Evolutionary conservation across 371 early-diverging fungal genomes (phyloP), one percentile per base, ranked within the genome.

Genomic region (Batrachochytrium dendrobatidis): DNA sequence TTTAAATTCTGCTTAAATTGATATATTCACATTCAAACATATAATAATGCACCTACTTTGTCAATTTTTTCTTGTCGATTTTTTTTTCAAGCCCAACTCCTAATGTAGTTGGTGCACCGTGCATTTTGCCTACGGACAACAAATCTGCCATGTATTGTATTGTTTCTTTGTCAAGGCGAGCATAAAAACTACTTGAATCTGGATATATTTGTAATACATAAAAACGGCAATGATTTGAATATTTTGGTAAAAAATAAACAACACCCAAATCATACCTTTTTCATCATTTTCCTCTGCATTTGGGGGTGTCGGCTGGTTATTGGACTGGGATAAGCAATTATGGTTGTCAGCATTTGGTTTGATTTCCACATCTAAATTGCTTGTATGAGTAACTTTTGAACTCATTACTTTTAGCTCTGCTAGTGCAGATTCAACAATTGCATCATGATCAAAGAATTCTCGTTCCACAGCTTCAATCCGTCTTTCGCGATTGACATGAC

Each of bases 111-210:
- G 70, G 70, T 17, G 66, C 65, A 20, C 64, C 70, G 49, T 56
- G 67, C 7, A 55, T 51, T 34, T 70, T 70, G 39, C 65, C 67
- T 22, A 51, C 64, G 29, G 67, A 53, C 5, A 70, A 51, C 56
- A 70, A 59, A 6, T 48, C 20, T 1, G 70, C 66, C 28, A 66
- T 58, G 2, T 66, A 53, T 3, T 50, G 5, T 8, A 66, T 57
- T 2, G 64, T 60, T 17, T 53, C 55, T 2, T 30, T 35, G n/a
- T 59, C 35, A 26, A 58, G 49, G 0, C 57, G 44, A 26, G 43
- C 57, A 26, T 56, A 50, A 56, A 56, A 56, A n/a, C n/a, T n/a
- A n/a, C n/a, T n/a, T n/a, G n/a, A n/a, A n/a, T n/a, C n/a, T n/a
- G n/a, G n/a, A n/a, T n/a, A n/a, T n/a, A n/a, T n/a, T n/a, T n/a